These are phyloP conservation scores for Sporothrix mexicana DNA, from an alignment of 2,329 filamentous ascomycete species.

Conservation along the genomic window DNA sequence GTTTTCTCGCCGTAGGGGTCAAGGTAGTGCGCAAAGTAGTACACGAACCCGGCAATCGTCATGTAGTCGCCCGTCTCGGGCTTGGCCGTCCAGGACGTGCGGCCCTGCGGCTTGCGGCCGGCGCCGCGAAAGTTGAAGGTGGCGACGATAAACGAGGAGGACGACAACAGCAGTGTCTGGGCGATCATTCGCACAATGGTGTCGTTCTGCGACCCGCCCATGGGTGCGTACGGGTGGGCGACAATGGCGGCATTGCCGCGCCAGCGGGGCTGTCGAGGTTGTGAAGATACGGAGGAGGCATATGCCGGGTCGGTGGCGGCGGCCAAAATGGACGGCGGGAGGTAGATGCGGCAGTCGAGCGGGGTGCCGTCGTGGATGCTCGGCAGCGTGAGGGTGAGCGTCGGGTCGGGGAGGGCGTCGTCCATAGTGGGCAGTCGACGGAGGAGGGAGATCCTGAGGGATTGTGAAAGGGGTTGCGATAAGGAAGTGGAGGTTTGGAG, in stretches of 20 bases:
- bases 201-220: conserved; percentile 88
- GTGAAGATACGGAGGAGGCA: conserved; percentile 38
- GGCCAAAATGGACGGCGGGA: conserved; percentile 59
- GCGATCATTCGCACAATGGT: conserved; percentile 72
- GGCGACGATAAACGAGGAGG: conserved; percentile 72
- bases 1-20: conserved; percentile 46
- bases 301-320: conserved; percentile 32
- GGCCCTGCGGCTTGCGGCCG: conserved; percentile 52
- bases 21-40: conserved; percentile 72
- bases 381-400: conserved; percentile 75
- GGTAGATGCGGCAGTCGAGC: conserved; percentile 84
- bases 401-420: conserved; percentile 59
- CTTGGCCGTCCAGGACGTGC: conserved; percentile 85
- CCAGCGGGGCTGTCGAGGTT: conserved; percentile 49
- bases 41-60: conserved; percentile 79
- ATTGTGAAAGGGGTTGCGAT: background rate
- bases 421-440: background rate
- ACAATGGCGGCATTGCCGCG: conserved; percentile 65
- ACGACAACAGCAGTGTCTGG: conserved; percentile 61
- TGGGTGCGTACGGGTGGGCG: conserved; percentile 87
- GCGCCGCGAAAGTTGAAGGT: conserved; percentile 90
- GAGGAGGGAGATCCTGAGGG: too few relatives aligned
- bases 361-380: conserved; percentile 78
- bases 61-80: conserved; percentile 83
- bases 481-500: too few relatives aligned